A percentile compares a stretch with the other conserved stretches of the same genome.
These are phyloP conservation scores for Nidularia pulvinata DNA, from an alignment of 768 basidiomycete species.

Conservation along the genomic window DNA sequence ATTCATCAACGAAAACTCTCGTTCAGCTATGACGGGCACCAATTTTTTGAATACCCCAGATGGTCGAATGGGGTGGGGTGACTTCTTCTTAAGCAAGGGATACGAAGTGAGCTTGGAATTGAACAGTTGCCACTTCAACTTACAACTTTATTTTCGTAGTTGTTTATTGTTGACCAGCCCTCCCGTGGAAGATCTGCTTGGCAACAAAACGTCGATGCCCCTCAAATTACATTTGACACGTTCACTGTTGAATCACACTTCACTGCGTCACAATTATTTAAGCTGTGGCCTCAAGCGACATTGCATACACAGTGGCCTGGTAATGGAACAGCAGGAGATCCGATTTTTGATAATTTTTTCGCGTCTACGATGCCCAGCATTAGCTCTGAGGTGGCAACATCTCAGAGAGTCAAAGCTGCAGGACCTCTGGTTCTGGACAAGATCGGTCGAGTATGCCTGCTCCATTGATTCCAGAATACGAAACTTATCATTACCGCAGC, in stretches of 20 bases:
- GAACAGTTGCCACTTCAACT: not conserved
- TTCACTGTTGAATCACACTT: slow-evolving; percentile 28
- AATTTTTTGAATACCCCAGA: slow-evolving; percentile 55
- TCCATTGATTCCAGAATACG: not conserved
- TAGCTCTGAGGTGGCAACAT: slow-evolving; percentile 20
- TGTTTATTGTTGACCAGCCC: slow-evolving; percentile 40
- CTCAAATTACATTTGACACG: slow-evolving; percentile 15
- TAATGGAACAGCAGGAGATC: slow-evolving; percentile 35
- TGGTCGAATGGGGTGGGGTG: slow-evolving; percentile 55
- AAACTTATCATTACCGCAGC: slow-evolving; percentile 19
- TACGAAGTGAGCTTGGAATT: slow-evolving; percentile 37
- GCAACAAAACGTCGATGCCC: slow-evolving; percentile 28
- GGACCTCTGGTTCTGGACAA: slow-evolving; percentile 40
- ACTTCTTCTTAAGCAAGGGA: slow-evolving; percentile 48
- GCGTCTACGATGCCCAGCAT: slow-evolving; percentile 33
- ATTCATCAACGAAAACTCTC: not conserved
- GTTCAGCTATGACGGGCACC: slow-evolving; percentile 48
- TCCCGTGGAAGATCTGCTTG: slow-evolving; percentile 36
- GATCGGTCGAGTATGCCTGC: slow-evolving; percentile 37
- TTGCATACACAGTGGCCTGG: slow-evolving; percentile 47
- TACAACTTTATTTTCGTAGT: slow-evolving; percentile 7
- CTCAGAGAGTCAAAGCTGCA: slow-evolving; percentile 37
- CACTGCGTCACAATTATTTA: slow-evolving; percentile 27
- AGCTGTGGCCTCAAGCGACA: slow-evolving; percentile 34
- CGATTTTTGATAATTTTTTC: slow-evolving; percentile 35